Evolutionary conservation across 331 rosid genomes (phyloP), one percentile per base, ranked within the genome.

Genomic region (Quercus lobata): DNA sequence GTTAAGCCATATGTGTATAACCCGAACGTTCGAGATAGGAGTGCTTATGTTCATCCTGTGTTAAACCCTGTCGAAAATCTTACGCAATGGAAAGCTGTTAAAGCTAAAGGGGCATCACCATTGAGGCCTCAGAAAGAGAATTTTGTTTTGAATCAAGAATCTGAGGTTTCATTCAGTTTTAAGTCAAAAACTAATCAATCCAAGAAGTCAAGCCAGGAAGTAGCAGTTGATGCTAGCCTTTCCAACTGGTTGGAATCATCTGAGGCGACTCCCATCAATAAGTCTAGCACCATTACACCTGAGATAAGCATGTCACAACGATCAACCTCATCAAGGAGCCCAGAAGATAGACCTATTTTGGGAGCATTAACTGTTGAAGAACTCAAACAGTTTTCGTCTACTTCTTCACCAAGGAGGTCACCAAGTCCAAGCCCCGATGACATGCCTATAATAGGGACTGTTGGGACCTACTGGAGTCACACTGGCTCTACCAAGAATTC

Each of bases 341-440:
- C 69, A 37, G 97, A 96, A 65, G 99, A 93, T 73, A 92, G 99
- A 85, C 99, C 98, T 17, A 93, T 96, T 83, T 84, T 96, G 76
- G 98, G 99, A 17, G 98, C 98, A 69, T 81, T 96, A 25, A 96
- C 97, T 1, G 71, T 93, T 54, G 99, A 96, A 66, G 99, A 96
- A 88, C 71, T 96, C 73, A 90, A 91, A 71, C 92, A 92, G 72
- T 92, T 90, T 73, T 87, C 97, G 12, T 88, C 93, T 77, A 71
- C 97, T 63, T 84, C 89, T 57, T 90, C 98, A 5, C 97, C 97
- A 15, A 86, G 89, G 86, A 92, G 87, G 87, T 93, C 97, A 0
- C 97, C 98, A 3, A 77, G 87, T 75, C 46, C 79, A 82, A 88
- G 97, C 82, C 97, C 90, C 0, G 91, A 88, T 69, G 97, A 91